Conservation (phyloP, 2,329 filamentous ascomycete species). For the Xylaria digitata region DNA sequence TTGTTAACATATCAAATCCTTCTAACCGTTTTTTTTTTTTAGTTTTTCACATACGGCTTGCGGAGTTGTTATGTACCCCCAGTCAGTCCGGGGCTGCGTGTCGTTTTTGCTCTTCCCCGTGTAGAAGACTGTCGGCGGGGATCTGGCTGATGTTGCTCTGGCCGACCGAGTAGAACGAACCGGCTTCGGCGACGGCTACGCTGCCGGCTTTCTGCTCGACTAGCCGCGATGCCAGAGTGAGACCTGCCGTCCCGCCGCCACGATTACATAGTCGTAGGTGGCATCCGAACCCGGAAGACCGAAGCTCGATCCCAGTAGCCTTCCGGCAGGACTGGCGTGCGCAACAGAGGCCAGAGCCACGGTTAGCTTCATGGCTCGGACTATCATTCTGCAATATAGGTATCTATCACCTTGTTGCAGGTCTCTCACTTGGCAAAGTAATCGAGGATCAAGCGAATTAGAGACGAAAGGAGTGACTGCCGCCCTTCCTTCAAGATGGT, state of each 20-base stretch:
- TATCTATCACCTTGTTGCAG: too few species aligned
- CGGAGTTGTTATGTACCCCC: background rate
- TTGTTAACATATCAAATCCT: background rate
- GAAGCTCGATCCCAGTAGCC: too few species aligned
- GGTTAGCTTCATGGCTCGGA: too few species aligned
- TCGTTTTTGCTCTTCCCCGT: background rate
- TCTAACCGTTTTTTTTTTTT: too few species aligned
- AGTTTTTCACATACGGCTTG: conserved; percentile 1
- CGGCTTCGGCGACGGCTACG: conserved; percentile 12
- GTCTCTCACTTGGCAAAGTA: too few species aligned
- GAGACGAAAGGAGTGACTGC: too few species aligned
- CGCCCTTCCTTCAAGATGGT: too few species aligned
- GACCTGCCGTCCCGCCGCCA: conserved; percentile 16
- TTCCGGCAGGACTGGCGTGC: too few species aligned
- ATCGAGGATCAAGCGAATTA: too few species aligned
- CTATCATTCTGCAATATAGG: too few species aligned
- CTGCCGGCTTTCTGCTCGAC: background rate
- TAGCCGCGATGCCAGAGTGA: conserved; percentile 7
- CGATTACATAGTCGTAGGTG: conserved; percentile 15
- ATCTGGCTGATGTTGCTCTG: conserved; percentile 4
- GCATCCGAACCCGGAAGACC: background rate
- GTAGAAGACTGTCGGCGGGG: background rate
- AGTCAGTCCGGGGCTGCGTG: conserved; percentile 6
- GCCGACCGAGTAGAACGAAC: conserved; percentile 3
- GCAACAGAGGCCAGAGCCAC: too few species aligned